Base-by-base conservation (phyloP, 257 asterid genomes). In the Avicennia marina region DNA sequence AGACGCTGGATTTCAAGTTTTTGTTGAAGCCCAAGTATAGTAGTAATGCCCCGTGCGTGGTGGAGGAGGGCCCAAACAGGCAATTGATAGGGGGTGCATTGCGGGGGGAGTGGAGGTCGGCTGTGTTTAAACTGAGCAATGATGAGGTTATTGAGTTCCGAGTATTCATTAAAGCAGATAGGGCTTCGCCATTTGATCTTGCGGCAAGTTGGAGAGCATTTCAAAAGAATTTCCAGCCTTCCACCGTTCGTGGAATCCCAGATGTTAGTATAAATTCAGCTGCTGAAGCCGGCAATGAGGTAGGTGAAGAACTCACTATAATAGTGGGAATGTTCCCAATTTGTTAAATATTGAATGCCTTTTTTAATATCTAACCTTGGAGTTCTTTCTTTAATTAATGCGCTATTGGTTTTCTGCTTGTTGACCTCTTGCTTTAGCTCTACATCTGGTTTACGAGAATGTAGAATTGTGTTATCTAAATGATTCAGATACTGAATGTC, bases 161-260 rank as follows among this genome's bases (percentile, higher is more conserved):
- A 63, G 97, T 91, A 52, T 78, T 76, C 63, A 79, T 82, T 67
- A 80, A 83, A 68, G 95, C 93, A 3, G 95, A 78, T 53, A 79
- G 95, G 60, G 90, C 88, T 59, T 91, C 98, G 0, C 98, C 98
- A 0, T 88, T 91, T 69, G 97, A 91, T 76, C 96, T 91, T 53
- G 97, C 98, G 2, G 97, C 97, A 1, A 91, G 98, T 75, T 91
- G 98, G 98, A 86, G 98, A 61, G 94, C 95, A 3, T 91, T 83
- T 75, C 90, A 78, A 76, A 97, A 91, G 69, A 88, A 91, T 72
- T 82, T 90, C 67, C 89, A 72, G 80, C 97, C 83, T 50, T 91
- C 98, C 4, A 63, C 89, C 41, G 98, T 91, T 76, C 94, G 98
- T 56, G 96, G 95, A 17, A 80, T 91, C 39, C 98, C 98, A 1